Evolutionary conservation across 768 basidiomycete species (phyloP), one percentile per base, ranked within the genome.

Genomic region (Infundibulicybe gibba): DNA sequence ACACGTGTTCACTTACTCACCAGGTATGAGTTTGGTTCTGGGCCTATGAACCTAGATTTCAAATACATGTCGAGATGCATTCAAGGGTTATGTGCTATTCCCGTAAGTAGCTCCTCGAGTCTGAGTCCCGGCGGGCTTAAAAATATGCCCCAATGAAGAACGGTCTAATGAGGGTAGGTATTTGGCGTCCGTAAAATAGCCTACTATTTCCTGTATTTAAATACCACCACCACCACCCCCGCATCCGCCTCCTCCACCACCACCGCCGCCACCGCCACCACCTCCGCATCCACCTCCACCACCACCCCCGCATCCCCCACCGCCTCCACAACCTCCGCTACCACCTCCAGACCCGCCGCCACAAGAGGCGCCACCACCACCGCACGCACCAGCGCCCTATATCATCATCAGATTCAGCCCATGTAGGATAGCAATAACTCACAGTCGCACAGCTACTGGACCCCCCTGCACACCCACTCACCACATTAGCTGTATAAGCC

Each of bases 391-490:
- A 54, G 16, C 38, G 34, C 20, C 31, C 3, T n/a, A 21, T 53
- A 8, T 17, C 40, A 13, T 25, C 37, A 35, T 42, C 41, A 44
- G 41, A 40, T 13, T 42, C 13, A 54, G 14, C 16, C 9, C 4
- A 43, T 25, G 12, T 25, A 16, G 3, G 21, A 11, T 32, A n/a
- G 12, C n/a, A 33, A 31, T 15, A 14, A 46, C 49, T 16, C 49
- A 52, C 60, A 47, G 47, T 49, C 39, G 50, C 59, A 43, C 61
- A 56, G n/a, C 54, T 52, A 6, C 63, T 58, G 10, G 17, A 30
- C 10, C 47, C 56, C 6, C 52, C 57, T 17, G 15, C 34, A 15
- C 32, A 16, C 5, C 31, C 35, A 44, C 54, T 35, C 2, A 56
- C 52, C 3, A 59, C 47, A 33, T 44, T 40, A 8, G 57, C 59